phyloP scores from a whole-genome alignment of 176 grass and related monocot genomes.

The Aegilops speltoides region DNA sequence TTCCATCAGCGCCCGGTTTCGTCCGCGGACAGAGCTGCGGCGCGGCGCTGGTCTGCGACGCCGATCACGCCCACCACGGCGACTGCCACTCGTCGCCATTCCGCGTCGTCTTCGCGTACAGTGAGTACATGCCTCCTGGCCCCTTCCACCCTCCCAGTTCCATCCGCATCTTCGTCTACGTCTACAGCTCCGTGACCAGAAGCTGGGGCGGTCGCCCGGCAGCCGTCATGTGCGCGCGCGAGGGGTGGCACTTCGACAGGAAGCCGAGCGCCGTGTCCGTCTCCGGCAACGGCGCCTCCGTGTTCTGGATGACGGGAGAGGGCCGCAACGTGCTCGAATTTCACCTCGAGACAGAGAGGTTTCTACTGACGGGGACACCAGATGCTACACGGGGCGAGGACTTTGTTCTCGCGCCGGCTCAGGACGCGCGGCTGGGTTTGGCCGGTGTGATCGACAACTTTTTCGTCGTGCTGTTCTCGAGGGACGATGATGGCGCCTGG shows the following conservation, averaged over 20 bases:
- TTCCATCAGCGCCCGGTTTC: not conserved
- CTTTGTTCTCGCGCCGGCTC: not conserved
- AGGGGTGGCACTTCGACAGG: not conserved
- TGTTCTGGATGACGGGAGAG: not conserved
- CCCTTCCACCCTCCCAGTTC: not conserved
- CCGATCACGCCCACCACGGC: not conserved
- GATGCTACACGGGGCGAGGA: not conserved
- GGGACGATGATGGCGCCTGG: not conserved
- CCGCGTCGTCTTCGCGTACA: not conserved
- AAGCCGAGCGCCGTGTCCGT: not conserved
- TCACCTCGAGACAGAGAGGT: not conserved
- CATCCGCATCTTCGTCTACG: not conserved
- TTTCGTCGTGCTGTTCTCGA: not conserved
- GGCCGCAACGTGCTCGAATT: not conserved
- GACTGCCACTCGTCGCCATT: slow-evolving; percentile 3
- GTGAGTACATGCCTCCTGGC: not conserved
- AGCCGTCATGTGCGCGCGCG: not conserved
- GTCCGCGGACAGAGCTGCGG: not conserved
- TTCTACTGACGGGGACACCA: not conserved
- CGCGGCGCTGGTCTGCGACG: not conserved
- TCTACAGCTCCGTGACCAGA: not conserved
- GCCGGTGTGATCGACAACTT: not conserved
- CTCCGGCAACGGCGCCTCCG: not conserved
- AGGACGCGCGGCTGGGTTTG: not conserved
- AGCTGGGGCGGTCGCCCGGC: not conserved